These are phyloP conservation scores for Myrica gale DNA, from an alignment of 306 rosid genomes.

Conservation along the genomic window DNA sequence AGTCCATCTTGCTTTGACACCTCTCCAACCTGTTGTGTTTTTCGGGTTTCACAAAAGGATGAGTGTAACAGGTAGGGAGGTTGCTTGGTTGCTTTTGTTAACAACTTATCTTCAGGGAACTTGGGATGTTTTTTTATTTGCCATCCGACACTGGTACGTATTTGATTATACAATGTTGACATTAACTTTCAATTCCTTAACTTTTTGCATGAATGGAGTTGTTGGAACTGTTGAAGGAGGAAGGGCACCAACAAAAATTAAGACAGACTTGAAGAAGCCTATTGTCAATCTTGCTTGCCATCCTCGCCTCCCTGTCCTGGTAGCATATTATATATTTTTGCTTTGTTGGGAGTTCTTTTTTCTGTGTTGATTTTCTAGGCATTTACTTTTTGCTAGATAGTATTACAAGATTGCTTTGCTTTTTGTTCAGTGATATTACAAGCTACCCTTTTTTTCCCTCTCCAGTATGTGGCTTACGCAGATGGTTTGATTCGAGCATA, in stretches of 20 bases:
- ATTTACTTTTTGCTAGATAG: constrained; percentile 21
- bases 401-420: constrained; percentile 1
- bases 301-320: constrained; percentile 95
- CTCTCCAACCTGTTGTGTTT: constrained; percentile 82
- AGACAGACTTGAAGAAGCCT: constrained; percentile 95
- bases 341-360: constrained; percentile 13
- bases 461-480: constrained; percentile 89
- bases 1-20: constrained; percentile 95
- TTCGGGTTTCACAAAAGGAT: constrained; percentile 87
- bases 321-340: constrained; percentile 29
- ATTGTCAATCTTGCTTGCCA: constrained; percentile 96
- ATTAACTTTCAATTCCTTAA: constrained; percentile 22
- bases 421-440: constrained; percentile 26
- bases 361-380: constrained; percentile 16
- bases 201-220: constrained; percentile 58
- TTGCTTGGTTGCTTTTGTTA: constrained; percentile 19
- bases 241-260: constrained; percentile 88
- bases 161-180: constrained; percentile 12
- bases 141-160: not conserved
- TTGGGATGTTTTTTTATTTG: not conserved
- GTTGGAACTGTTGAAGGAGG: constrained; percentile 99
- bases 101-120: not conserved
- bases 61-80: constrained; percentile 98
- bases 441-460: constrained; percentile 23
- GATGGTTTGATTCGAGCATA: constrained; percentile 98